Percentiles rank a stretch among this genome's conserved stretches.
These are phyloP conservation scores for Gentiana macrophylla DNA, from an alignment of 257 asterid genomes.

Conservation along the genomic window DNA sequence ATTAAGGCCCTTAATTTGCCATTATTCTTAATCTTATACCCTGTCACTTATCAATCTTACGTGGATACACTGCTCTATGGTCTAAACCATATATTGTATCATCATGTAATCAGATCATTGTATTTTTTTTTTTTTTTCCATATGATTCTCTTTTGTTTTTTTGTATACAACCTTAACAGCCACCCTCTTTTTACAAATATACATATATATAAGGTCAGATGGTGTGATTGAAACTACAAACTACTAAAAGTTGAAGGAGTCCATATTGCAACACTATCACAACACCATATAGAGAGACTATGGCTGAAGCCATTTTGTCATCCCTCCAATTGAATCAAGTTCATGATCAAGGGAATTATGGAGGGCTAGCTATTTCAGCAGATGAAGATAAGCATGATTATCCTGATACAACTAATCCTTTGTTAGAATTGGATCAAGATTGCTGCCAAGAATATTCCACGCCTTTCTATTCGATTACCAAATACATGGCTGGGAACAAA, in stretches of 20 bases:
- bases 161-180: background rate
- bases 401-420: background rate
- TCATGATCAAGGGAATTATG: constrained; percentile 4
- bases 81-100: background rate
- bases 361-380: background rate
- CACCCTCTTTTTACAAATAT: background rate
- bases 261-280: background rate
- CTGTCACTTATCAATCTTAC: background rate
- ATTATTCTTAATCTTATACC: background rate
- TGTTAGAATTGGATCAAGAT: constrained; percentile 4
- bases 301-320: constrained; percentile 6
- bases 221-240: too few species aligned
- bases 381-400: background rate
- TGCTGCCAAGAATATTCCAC: background rate
- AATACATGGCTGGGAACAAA: background rate
- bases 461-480: background rate
- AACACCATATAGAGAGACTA: background rate
- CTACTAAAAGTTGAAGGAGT: too few species aligned
- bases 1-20: background rate
- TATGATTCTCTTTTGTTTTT: background rate
- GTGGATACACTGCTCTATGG: too few species aligned
- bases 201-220: background rate
- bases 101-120: background rate
- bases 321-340: constrained; percentile 2
- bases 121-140: background rate